Evolutionary conservation across 2,329 filamentous ascomycete species (phyloP).

Genomic region (Pezicula carpinea): DNA sequence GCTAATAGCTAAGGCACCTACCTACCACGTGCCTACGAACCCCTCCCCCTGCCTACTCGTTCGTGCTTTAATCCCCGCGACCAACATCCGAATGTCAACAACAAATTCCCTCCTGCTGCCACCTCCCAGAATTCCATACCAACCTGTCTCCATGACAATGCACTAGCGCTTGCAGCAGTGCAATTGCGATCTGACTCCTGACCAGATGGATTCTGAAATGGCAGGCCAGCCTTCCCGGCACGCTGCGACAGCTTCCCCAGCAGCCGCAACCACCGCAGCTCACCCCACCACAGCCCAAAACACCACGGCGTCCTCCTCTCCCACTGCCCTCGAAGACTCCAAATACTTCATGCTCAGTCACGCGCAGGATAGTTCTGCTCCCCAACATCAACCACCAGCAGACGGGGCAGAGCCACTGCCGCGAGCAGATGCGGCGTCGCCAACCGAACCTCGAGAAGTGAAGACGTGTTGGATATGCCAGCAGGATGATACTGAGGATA

Average conservation of each 20-base stretch:
- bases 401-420: neutral
- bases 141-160: no score
- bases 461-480: conserved; percentile 61
- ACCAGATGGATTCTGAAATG: no score
- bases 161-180: no score
- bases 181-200: no score
- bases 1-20: no score
- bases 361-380: neutral
- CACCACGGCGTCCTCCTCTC: neutral
- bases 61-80: no score
- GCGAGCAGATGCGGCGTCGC: neutral
- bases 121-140: no score
- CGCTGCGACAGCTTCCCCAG: conserved; percentile 1
- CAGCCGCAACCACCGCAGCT: conserved; percentile 4
- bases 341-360: conserved; percentile 1
- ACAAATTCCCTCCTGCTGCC: no score
- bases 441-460: conserved; percentile 10
- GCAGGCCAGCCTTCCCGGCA: neutral
- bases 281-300: neutral
- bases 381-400: neutral
- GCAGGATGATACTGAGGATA: conserved; percentile 46
- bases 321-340: neutral
- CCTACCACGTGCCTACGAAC: no score
- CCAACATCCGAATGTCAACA: no score
- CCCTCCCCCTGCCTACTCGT: no score